Conservation (phyloP, 2,329 filamentous ascomycete genomes). For the Cercospora zeina region DNA sequence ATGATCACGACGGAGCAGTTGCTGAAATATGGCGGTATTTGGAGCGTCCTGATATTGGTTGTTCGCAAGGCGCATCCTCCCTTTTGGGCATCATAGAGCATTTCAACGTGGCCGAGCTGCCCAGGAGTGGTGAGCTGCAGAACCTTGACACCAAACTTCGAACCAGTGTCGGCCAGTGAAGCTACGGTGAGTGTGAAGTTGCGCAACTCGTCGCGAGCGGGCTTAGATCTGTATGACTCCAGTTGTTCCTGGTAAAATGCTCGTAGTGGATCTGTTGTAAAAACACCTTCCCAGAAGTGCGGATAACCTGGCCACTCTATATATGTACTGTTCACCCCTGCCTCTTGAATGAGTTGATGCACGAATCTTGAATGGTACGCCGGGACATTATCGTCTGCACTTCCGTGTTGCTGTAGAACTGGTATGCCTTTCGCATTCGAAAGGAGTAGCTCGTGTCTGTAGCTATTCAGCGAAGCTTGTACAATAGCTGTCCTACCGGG, state of each 20-base stretch:
- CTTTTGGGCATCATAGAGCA: constrained; percentile 37
- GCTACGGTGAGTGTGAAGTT: constrained; percentile 54
- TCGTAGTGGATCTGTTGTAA: constrained; percentile 54
- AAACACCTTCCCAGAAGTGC: constrained; percentile 58
- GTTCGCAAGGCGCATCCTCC: constrained; percentile 45
- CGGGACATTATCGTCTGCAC: constrained; percentile 60
- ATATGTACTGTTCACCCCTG: constrained; percentile 49
- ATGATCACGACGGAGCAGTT: constrained; percentile 27
- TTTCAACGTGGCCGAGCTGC: constrained; percentile 52
- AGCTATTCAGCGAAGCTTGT: constrained; percentile 53
- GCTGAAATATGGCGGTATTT: constrained; percentile 25
- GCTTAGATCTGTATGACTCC: constrained; percentile 25
- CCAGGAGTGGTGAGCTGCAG: constrained; percentile 54
- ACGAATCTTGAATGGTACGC: constrained; percentile 59
- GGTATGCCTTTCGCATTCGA: constrained; percentile 55
- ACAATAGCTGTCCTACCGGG: constrained; percentile 52
- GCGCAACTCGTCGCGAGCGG: constrained; percentile 29
- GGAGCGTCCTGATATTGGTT: constrained; percentile 45
- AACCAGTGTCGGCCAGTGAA: constrained; percentile 55
- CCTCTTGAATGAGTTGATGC: constrained; percentile 51
- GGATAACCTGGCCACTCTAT: constrained; percentile 52
- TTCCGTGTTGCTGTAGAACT: constrained; percentile 59
- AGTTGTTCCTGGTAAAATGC: constrained; percentile 51
- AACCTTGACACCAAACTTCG: constrained; percentile 54
- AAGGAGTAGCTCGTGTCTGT: constrained; percentile 57